These are phyloP conservation scores for Pisolithus microcarpus DNA, from an alignment of 768 basidiomycete genomes.

Conservation along the genomic window DNA sequence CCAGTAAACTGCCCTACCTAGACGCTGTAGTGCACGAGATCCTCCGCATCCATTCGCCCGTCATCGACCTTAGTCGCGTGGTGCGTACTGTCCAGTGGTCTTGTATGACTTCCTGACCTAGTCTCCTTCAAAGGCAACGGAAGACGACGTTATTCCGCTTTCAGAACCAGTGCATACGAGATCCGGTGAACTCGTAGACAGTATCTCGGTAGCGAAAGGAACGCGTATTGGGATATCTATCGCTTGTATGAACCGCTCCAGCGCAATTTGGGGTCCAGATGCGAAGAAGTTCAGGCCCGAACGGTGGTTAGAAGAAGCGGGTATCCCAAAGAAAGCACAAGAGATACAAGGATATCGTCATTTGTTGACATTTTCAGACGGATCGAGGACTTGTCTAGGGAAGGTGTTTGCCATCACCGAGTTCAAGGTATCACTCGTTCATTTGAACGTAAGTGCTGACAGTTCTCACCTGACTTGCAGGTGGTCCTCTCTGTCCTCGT, in stretches of 20 bases:
- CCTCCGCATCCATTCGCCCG: constrained; percentile 36
- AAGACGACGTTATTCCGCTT: constrained; percentile 56
- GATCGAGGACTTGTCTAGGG: constrained; percentile 45
- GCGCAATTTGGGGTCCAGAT: constrained; percentile 53
- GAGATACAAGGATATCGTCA: constrained; percentile 45
- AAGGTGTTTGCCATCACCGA: constrained; percentile 39
- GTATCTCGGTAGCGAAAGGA: constrained; percentile 43
- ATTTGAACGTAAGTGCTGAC: neutral
- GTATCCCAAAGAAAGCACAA: constrained; percentile 23
- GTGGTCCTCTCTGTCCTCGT: constrained; percentile 37
- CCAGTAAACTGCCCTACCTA: constrained; percentile 45
- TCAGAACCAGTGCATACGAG: constrained; percentile 37
- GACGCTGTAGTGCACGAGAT: constrained; percentile 43
- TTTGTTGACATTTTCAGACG: constrained; percentile 46
- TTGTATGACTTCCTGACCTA: neutral
- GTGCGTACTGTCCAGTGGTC: constrained; percentile 4
- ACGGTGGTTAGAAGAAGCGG: constrained; percentile 46
- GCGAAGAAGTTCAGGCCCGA: constrained; percentile 55
- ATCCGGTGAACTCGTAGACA: constrained; percentile 33
- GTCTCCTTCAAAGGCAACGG: constrained; percentile 28
- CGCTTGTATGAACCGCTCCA: constrained; percentile 42
- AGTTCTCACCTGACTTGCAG: constrained; percentile 18
- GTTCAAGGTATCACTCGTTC: constrained; percentile 18
- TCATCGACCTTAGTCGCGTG: constrained; percentile 14
- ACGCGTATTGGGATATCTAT: constrained; percentile 39